Conservation (phyloP, 805 yeast species). For the Wickerhamiella sorbophila region DNA sequence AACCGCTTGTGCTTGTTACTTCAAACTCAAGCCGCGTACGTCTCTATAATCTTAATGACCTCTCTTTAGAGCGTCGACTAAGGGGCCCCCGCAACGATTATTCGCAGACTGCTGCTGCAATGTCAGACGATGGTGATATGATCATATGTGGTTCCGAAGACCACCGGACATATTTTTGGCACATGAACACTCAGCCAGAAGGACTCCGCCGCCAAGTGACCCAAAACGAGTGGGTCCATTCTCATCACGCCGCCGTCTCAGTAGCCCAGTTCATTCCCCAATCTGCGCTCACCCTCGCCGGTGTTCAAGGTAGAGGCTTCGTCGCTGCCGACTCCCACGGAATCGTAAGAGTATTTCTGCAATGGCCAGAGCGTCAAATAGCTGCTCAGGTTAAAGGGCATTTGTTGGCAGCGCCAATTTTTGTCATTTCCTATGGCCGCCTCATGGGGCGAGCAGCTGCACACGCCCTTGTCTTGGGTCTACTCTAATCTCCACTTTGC, state of each 20-base stretch:
- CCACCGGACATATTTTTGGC: slow-evolving; percentile 79
- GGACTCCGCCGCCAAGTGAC: neutral
- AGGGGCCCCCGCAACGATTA: slow-evolving; percentile 61
- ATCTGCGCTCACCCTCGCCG: slow-evolving; percentile 1
- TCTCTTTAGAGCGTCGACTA: slow-evolving; percentile 47
- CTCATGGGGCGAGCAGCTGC: neutral
- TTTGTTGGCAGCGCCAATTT: neutral
- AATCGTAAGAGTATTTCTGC: neutral
- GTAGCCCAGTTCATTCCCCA: slow-evolving; percentile 8
- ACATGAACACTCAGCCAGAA: slow-evolving; percentile 19
- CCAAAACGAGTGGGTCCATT: slow-evolving; percentile 3
- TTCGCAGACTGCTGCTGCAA: slow-evolving; percentile 55
- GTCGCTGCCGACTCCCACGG: neutral
- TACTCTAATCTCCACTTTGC: too few relatives aligned
- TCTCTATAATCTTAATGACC: slow-evolving; percentile 41
- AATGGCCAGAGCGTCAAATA: neutral
- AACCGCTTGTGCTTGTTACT: slow-evolving; percentile 37
- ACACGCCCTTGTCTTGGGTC: neutral
- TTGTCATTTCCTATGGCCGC: neutral
- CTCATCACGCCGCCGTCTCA: slow-evolving; percentile 2
- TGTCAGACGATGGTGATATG: slow-evolving; percentile 41
- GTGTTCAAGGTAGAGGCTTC: neutral
- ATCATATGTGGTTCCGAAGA: slow-evolving; percentile 77
- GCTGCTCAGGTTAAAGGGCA: neutral
- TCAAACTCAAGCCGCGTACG: slow-evolving; percentile 74